Evolutionary conservation across 768 basidiomycete species (phyloP), one percentile per base, ranked within the genome.

Genomic region (Kwoniella newhampshirensis): DNA sequence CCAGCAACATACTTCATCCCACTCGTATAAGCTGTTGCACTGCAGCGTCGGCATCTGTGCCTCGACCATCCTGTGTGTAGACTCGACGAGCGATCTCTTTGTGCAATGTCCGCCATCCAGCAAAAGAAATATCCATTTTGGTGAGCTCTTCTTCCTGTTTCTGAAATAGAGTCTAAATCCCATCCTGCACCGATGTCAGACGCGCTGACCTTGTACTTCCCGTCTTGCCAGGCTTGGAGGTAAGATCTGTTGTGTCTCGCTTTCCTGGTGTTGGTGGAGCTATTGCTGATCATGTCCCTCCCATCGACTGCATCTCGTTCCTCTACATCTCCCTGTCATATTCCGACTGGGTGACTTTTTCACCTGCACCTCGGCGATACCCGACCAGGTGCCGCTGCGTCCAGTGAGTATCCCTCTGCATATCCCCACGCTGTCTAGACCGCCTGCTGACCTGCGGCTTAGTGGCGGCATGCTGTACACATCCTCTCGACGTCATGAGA

Each of bases 381-480:
- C 59, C 58, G 63, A 60, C 37, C 32, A 61, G 68, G 68, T 43
- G 68, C 63, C 21, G 68, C 68, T 18, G 68, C 68, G 13, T 70
- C 68, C 18, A 67, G 68, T 70, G 35, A 41, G 67, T 66, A 27
- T 11, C 3, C 20, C 2, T 23, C 20, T 28, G 46, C n/a, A 32
- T 18, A 18, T 7, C 7, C 45, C 17, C 8, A 23, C 20, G 18
- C 2, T 36, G 25, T 21, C 3, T 6, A 21, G 17, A 8, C 9
- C 17, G 9, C 7, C 11, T 17, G 57, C 53, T 52, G 46, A 42
- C 41, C 21, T 37, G 30, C 15, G 1, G n/a, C 8, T 13, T 15
- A 71, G 70, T 72, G 65, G 70, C 70, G 6, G 70, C 70, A 53
- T 72, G 70, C 50, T 68, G 67, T 50, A 72, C 70, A 4, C 70